These are phyloP conservation scores for Tephrocybe sp. DNA, from an alignment of 768 basidiomycete species.

Conservation along the genomic window DNA sequence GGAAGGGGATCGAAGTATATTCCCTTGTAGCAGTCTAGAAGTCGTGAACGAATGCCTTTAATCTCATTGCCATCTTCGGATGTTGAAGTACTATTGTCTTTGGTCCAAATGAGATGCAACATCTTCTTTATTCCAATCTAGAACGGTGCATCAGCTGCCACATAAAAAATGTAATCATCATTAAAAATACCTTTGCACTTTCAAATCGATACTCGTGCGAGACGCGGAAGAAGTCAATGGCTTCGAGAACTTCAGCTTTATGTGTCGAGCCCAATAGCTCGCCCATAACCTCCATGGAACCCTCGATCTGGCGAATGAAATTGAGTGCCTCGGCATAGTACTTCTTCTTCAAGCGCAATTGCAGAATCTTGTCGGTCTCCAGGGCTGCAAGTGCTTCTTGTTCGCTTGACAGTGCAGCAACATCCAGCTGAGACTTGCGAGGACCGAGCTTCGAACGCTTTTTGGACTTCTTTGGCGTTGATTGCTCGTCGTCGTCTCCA, in stretches of 20 bases:
- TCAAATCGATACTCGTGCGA: slow-evolving; percentile 81
- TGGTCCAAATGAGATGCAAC: slow-evolving; percentile 96
- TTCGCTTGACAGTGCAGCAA: slow-evolving; percentile 66
- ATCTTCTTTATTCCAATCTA: slow-evolving; percentile 92
- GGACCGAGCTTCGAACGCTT: slow-evolving; percentile 49
- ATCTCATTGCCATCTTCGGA: slow-evolving; percentile 64
- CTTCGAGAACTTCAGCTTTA: slow-evolving; percentile 81
- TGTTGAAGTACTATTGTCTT: slow-evolving; percentile 85
- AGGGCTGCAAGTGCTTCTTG: slow-evolving; percentile 71
- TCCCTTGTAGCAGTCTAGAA: slow-evolving; percentile 85
- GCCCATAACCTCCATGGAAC: slow-evolving; percentile 68
- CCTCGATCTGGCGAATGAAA: slow-evolving; percentile 68
- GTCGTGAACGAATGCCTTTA: slow-evolving; percentile 82
- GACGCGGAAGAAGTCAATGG: slow-evolving; percentile 88
- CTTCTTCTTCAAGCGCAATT: slow-evolving; percentile 74
- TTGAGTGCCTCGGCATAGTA: slow-evolving; percentile 84
- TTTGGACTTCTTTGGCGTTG: slow-evolving; percentile 39
- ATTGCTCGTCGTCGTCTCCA: slow-evolving; percentile 32
- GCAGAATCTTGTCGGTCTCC: slow-evolving; percentile 63
- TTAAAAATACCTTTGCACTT: slow-evolving; percentile 59
- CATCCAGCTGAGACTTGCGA: slow-evolving; percentile 71
- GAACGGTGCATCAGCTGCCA: slow-evolving; percentile 4
- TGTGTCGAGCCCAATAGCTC: slow-evolving; percentile 84
- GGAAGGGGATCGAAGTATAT: slow-evolving; percentile 87
- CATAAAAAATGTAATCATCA: neutral